A percentile compares a stretch with the other conserved stretches of the same genome.
Conservation (phyloP, 2,329 filamentous ascomycete species). For the Atkinsonella hypoxylon region DNA sequence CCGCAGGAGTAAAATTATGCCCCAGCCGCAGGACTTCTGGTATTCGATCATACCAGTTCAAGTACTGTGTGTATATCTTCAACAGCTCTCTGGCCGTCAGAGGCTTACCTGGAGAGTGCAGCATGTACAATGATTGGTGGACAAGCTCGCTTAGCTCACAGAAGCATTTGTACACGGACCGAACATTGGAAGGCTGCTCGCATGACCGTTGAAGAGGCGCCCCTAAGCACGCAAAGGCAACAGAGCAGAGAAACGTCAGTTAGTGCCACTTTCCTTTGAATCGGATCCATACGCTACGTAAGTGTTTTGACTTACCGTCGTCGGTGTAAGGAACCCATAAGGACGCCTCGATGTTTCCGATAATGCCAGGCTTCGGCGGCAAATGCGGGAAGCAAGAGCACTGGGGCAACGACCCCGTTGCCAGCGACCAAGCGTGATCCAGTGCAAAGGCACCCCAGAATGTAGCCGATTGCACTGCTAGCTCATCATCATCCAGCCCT, state of each 20-base stretch:
- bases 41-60: conserved; percentile 59
- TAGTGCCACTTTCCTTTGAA: background rate
- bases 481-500: conserved; percentile 39
- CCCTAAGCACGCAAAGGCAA: conserved; percentile 20
- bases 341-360: conserved; percentile 47
- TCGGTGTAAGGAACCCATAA: conserved; percentile 48
- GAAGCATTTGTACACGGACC: conserved; percentile 56
- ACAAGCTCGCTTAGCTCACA: conserved; percentile 63
- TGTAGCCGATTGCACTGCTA: conserved; percentile 46
- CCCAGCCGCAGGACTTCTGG: conserved; percentile 52
- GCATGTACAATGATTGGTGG: conserved; percentile 56
- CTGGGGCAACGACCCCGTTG: conserved; percentile 48
- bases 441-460: conserved; percentile 52
- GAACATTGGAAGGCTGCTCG: conserved; percentile 54
- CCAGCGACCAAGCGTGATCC: conserved; percentile 55
- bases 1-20: conserved; percentile 60
- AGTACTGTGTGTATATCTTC: conserved; percentile 53
- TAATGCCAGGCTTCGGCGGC: conserved; percentile 47
- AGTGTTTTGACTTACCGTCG: conserved; percentile 30
- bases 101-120: conserved; percentile 57
- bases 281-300: background rate
- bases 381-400: conserved; percentile 45
- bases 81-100: conserved; percentile 53
- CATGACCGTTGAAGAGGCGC: conserved; percentile 41
- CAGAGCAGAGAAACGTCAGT: background rate